phyloP scores from a whole-genome alignment of 768 basidiomycete genomes.

The Pisolithus tinctorius region DNA sequence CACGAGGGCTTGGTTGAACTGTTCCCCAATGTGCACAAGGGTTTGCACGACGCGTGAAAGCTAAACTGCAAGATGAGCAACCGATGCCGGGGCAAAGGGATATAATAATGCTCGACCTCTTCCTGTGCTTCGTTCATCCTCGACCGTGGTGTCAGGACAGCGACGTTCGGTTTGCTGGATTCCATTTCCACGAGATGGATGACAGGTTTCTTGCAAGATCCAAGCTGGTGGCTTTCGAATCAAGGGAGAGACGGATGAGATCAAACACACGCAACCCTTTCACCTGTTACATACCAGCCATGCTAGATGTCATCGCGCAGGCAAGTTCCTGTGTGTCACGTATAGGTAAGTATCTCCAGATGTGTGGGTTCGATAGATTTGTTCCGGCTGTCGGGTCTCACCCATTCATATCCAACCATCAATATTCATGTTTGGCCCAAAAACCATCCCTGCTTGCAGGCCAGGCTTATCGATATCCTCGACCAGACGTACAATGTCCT shows the following conservation, averaged over 20 bases:
- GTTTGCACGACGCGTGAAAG: conserved; percentile 22
- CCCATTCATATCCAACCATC: conserved; percentile 8
- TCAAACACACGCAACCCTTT: background rate
- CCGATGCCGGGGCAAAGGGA: background rate
- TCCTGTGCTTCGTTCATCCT: conserved; percentile 20
- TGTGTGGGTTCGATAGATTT: conserved; percentile 10
- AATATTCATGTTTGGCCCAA: background rate
- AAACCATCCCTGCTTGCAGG: conserved; percentile 1
- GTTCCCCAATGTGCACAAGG: conserved; percentile 24
- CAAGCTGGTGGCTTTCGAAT: conserved; percentile 1
- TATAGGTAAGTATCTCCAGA: conserved; percentile 10
- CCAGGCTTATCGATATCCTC: conserved; percentile 23
- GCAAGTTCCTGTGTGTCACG: conserved; percentile 1
- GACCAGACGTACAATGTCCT: conserved; percentile 19
- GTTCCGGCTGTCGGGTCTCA: background rate
- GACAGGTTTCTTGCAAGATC: background rate
- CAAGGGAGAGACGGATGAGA: background rate
- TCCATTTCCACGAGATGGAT: background rate
- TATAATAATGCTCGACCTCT: conserved; percentile 13
- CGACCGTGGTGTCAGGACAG: conserved; percentile 10
- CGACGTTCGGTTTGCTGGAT: background rate
- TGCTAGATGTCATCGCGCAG: background rate
- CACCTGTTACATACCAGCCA: background rate
- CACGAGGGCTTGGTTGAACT: conserved; percentile 19
- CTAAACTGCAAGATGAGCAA: conserved; percentile 3